Base-by-base conservation (phyloP, 2,329 filamentous ascomycete genomes). In the Botrytis tulipae region DNA sequence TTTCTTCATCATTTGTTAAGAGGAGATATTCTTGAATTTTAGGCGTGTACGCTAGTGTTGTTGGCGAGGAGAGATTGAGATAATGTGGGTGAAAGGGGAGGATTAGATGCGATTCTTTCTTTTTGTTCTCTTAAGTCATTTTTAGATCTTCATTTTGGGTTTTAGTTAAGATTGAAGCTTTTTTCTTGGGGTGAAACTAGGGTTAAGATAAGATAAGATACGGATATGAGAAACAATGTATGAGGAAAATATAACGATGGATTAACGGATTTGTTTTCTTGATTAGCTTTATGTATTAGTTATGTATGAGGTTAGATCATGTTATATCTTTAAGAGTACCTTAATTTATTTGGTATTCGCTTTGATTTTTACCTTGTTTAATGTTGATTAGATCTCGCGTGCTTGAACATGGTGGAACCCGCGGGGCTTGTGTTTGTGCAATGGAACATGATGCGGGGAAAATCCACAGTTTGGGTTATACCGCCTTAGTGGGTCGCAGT, bases 161-260 rank as follows among this genome's bases (percentile, higher is more conserved):
- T 46, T 46, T 2, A 46, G 44, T 46, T 46, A 9, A 29, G 32
- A 16, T 60, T 22, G 29, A 32, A 60, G 29, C 40, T 44, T 25
- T n/a, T 44, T 63, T 42, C 60, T n/a, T 42, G 16, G 42, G 40
- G n/a, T 46, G 22, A 20, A 46, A 46, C 25, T 32, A 32, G n/a
- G 61, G 61, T 42, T 62, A 12, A 20, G 59, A 61, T 65, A 40
- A 20, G 59, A 61, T 65, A 40, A 40, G n/a, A n/a, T 42, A 20
- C 1, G 18, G n/a, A 25, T 25, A 65, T 65, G 61, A 20, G 10
- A 32, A n/a, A 29, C 7, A 20, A 63, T 63, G 25, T 29, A 63
- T 63, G 60, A 44, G 60, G 61, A 44, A 65, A n/a, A 32, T 61
- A 25, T 46, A 63, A 46, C 40, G 61, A 65, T 32, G 61, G n/a